phyloP scores from a whole-genome alignment of 2,329 filamentous ascomycete genomes.

The Exophiala alcalophila region DNA sequence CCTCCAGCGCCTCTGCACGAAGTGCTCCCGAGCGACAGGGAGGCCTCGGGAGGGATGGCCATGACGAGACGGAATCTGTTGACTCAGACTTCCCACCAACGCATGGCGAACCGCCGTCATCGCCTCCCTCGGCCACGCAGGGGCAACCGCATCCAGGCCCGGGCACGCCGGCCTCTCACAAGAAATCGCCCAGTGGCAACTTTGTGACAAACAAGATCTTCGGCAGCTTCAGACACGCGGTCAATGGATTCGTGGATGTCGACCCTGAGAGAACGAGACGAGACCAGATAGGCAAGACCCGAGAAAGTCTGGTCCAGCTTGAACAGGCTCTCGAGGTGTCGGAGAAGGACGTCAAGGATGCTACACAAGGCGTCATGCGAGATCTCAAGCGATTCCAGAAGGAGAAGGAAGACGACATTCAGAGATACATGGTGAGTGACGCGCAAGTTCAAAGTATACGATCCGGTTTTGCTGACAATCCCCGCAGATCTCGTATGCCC shows the following conservation, averaged over 20 bases:
- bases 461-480: slow-evolving; percentile 4
- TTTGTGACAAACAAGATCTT: slow-evolving; percentile 94
- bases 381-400: slow-evolving; percentile 90
- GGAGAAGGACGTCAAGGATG: slow-evolving; percentile 88
- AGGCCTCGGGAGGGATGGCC: slow-evolving; percentile 54
- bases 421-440: slow-evolving; percentile 83
- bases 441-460: no score
- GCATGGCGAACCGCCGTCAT: slow-evolving; percentile 66
- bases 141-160: slow-evolving; percentile 53
- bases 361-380: slow-evolving; percentile 80
- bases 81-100: slow-evolving; percentile 95
- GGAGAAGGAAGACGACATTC: slow-evolving; percentile 93
- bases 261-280: slow-evolving; percentile 89
- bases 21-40: slow-evolving; percentile 41
- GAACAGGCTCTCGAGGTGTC: slow-evolving; percentile 88
- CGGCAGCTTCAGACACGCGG: slow-evolving; percentile 88
- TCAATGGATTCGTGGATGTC: slow-evolving; percentile 93
- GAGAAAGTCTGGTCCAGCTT: slow-evolving; percentile 75
- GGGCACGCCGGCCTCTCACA: slow-evolving; percentile 52
- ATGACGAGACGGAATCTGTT: slow-evolving; percentile 82
- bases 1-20: slow-evolving; percentile 49
- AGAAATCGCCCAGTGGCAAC: slow-evolving; percentile 78
- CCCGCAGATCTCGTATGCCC: slow-evolving; percentile 78
- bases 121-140: slow-evolving; percentile 67
- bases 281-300: slow-evolving; percentile 93